phyloP scores from a whole-genome alignment of 495 filamentous ascomycete genomes.

The Neohortaea acidophila region DNA sequence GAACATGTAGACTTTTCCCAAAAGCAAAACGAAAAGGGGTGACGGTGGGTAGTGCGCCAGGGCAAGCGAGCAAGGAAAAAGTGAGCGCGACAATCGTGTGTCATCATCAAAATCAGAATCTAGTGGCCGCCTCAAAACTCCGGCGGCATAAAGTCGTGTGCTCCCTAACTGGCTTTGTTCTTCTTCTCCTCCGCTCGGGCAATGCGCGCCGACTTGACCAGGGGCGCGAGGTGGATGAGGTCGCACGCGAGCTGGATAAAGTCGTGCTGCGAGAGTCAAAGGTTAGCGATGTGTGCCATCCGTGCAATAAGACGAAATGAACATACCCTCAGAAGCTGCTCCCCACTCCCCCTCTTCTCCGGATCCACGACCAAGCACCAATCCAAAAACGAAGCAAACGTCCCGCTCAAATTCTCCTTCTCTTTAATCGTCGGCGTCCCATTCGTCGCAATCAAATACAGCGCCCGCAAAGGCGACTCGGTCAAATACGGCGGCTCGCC shows the following conservation, averaged over 20 bases:
- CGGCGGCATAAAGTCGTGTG: too few relatives aligned
- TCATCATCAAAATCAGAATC: too few relatives aligned
- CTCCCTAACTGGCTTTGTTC: slow-evolving; percentile 28
- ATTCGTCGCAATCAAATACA: slow-evolving; percentile 94
- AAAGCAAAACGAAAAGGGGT: too few relatives aligned
- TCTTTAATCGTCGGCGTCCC: slow-evolving; percentile 93
- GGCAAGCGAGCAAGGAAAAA: too few relatives aligned
- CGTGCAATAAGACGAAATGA: background rate
- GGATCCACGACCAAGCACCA: slow-evolving; percentile 90
- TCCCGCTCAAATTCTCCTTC: slow-evolving; percentile 59
- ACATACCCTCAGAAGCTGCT: slow-evolving; percentile 77
- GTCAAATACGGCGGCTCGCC: slow-evolving; percentile 95
- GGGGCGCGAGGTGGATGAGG: slow-evolving; percentile 59
- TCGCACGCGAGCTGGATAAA: slow-evolving; percentile 70
- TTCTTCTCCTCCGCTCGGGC: slow-evolving; percentile 75
- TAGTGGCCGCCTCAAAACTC: too few relatives aligned
- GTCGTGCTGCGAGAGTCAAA: slow-evolving; percentile 49
- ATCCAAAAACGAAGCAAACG: slow-evolving; percentile 79
- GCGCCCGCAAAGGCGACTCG: slow-evolving; percentile 79
- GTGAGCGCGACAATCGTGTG: too few relatives aligned
- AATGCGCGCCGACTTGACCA: slow-evolving; percentile 71
- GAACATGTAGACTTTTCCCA: too few relatives aligned
- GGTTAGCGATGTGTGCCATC: slow-evolving; percentile 1
- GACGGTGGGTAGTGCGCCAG: too few relatives aligned
- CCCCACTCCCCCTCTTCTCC: slow-evolving; percentile 86